Conservation (phyloP, 805 yeast species). For the Sungouiozyma ichnusensis region DNA sequence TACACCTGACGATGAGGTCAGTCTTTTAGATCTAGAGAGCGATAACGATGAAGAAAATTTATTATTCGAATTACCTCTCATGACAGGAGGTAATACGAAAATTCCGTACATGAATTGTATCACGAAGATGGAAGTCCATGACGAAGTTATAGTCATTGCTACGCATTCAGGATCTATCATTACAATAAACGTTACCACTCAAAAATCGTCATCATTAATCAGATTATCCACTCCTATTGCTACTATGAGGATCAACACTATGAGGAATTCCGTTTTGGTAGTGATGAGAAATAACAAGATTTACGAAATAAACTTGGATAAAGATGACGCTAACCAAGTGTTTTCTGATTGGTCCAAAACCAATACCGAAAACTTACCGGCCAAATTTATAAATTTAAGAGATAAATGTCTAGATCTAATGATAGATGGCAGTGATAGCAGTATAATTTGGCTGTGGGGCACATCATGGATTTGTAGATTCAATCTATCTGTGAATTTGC, state of each 20-base stretch:
- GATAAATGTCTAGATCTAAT: slow-evolving; percentile 72
- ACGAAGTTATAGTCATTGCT: slow-evolving; percentile 45
- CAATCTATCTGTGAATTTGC: slow-evolving; percentile 50
- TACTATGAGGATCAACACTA: slow-evolving; percentile 44
- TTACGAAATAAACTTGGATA: slow-evolving; percentile 45
- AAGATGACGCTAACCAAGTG: slow-evolving; percentile 13
- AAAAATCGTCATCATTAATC: slow-evolving; percentile 36
- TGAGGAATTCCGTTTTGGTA: slow-evolving; percentile 43
- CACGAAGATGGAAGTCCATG: slow-evolving; percentile 41
- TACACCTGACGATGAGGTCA: slow-evolving; percentile 53
- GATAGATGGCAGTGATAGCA: slow-evolving; percentile 31
- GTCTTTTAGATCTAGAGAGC: slow-evolving; percentile 33
- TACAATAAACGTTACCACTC: slow-evolving; percentile 24
- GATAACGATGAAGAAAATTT: slow-evolving; percentile 33
- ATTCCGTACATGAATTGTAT: slow-evolving; percentile 42
- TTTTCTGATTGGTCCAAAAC: slow-evolving; percentile 68
- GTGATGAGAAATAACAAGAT: slow-evolving; percentile 67
- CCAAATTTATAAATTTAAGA: slow-evolving; percentile 41
- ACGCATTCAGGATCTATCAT: slow-evolving; percentile 62
- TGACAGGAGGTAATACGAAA: slow-evolving; percentile 23
- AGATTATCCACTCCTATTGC: slow-evolving; percentile 52
- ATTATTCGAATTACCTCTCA: slow-evolving; percentile 13
- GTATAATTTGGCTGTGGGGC: slow-evolving; percentile 78
- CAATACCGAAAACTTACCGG: slow-evolving; percentile 68
- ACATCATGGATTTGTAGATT: slow-evolving; percentile 70